Percentiles rank a stretch among this genome's conserved stretches.
These are phyloP conservation scores for Magnaporthiopsis incrustans DNA, from an alignment of 2,329 filamentous ascomycete genomes.

Conservation along the genomic window DNA sequence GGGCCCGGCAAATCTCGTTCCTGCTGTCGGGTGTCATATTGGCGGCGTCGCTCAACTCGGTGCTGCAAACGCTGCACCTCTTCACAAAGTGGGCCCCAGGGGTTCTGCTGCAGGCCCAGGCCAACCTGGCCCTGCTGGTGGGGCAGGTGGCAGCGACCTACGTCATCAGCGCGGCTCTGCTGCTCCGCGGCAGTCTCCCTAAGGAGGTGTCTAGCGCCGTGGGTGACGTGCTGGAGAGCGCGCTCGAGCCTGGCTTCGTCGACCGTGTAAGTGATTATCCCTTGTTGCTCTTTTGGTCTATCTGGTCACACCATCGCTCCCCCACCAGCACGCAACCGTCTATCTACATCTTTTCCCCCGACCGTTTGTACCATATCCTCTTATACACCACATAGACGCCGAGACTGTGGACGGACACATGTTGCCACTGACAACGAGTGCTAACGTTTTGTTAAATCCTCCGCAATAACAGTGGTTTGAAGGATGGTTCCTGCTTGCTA, in stretches of 20 bases:
- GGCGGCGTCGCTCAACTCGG: constrained; percentile 70
- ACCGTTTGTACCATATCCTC: background rate
- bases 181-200: constrained; percentile 72
- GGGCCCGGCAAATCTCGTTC: constrained; percentile 81
- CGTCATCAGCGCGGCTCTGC: constrained; percentile 70
- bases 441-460: background rate
- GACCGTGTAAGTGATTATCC: constrained; percentile 35
- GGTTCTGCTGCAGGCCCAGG: constrained; percentile 65
- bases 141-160: constrained; percentile 79
- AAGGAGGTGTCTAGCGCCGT: constrained; percentile 69
- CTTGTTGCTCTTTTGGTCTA: background rate
- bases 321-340: background rate
- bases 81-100: constrained; percentile 68
- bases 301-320: no score
- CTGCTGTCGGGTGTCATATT: constrained; percentile 76
- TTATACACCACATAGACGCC: background rate
- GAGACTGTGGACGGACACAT: background rate
- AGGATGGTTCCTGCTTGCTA: constrained; percentile 70
- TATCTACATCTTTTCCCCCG: no score
- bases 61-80: constrained; percentile 76
- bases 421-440: background rate
- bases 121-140: constrained; percentile 70
- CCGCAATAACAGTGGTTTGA: constrained; percentile 60
- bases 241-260: constrained; percentile 64
- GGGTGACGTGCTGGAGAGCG: constrained; percentile 67